Evolutionary conservation across 106 monocot genomes (phyloP), one percentile per base, ranked within the genome.

Genomic region (Phalaenopsis equestris): DNA sequence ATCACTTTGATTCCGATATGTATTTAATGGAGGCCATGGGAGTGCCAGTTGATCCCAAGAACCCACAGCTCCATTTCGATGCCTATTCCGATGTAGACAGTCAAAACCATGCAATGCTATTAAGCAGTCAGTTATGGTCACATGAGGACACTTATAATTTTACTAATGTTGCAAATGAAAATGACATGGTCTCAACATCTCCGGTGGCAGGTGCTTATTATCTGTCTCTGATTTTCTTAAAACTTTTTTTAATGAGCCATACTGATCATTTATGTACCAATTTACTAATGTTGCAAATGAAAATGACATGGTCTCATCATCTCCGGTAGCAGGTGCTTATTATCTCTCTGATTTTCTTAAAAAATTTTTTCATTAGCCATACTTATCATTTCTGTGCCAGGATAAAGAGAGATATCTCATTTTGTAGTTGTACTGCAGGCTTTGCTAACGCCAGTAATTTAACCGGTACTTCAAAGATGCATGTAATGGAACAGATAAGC

Each of bases 311-410:
- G 5, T 45, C 8, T 49, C 39, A 52, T 18, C 65, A 23, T 42
- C 85, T 55, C 42, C 83, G 8, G 36, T 57, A 67, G 80, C 92
- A 92, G 95, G 92, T 91, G 86, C 82, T 79, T 85, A 82, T 52
- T 78, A 64, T 37, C 55, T 58, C 19, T 15, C 36, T 56, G 11
- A 38, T 70, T 52, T 14, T 11, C 5, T 46, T 46, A 46, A 46
- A 5, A 36, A 23, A 7, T 24, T 12, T 70, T 70, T 70, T 38
- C 10, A 52, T 52, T 1, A 52, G 52, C 52, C n/a, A 21, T 21
- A 64, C 21, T 21, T 21, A 23, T 14, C 52, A 52, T 52, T 52
- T 11, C 52, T 1, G 11, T 52, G 10, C 11, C 14, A 43, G 16
- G 12, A 9, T 14, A 23, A 37, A 68, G 36, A 30, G 9, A 30